phyloP scores from a whole-genome alignment of 2,329 filamentous ascomycete genomes.

The Neofusicoccum ribis region DNA sequence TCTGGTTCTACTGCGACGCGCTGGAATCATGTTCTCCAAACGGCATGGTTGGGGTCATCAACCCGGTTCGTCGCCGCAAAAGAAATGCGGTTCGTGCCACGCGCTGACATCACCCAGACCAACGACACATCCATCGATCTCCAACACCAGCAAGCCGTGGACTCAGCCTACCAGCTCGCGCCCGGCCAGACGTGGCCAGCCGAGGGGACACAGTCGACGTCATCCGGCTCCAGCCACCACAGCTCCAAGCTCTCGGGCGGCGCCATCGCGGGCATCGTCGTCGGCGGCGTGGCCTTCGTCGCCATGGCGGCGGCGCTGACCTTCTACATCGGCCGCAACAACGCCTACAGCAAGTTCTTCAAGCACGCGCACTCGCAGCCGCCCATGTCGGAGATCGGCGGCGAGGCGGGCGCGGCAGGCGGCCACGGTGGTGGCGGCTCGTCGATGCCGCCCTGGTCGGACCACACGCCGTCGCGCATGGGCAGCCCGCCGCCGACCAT shows the following conservation, averaged over 20 bases:
- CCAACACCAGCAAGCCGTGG: constrained; percentile 23
- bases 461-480: constrained; percentile 5
- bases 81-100: not conserved
- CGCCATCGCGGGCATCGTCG: constrained; percentile 56
- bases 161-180: constrained; percentile 29
- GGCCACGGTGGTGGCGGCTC: not conserved
- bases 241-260: constrained; percentile 35
- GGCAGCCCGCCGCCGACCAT: constrained; percentile 5
- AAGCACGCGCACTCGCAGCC: constrained; percentile 3
- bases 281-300: constrained; percentile 63
- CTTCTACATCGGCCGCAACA: constrained; percentile 61
- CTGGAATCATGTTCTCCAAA: constrained; percentile 63
- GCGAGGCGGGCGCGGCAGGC: not conserved
- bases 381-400: not conserved
- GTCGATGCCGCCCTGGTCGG: not conserved
- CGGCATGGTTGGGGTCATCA: constrained; percentile 76
- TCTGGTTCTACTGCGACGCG: constrained; percentile 52
- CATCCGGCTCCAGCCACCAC: constrained; percentile 17
- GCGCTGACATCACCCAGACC: not conserved
- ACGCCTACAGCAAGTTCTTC: constrained; percentile 22
- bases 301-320: constrained; percentile 60
- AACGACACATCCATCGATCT: not conserved
- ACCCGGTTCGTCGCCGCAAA: constrained; percentile 53
- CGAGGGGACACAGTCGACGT: constrained; percentile 29
- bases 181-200: constrained; percentile 43